Percentiles rank a stretch among this genome's conserved stretches.
Evolutionary conservation across 1,284 basidiomycete species (phyloP).

Genomic region (Cryptococcus deneoformans): DNA sequence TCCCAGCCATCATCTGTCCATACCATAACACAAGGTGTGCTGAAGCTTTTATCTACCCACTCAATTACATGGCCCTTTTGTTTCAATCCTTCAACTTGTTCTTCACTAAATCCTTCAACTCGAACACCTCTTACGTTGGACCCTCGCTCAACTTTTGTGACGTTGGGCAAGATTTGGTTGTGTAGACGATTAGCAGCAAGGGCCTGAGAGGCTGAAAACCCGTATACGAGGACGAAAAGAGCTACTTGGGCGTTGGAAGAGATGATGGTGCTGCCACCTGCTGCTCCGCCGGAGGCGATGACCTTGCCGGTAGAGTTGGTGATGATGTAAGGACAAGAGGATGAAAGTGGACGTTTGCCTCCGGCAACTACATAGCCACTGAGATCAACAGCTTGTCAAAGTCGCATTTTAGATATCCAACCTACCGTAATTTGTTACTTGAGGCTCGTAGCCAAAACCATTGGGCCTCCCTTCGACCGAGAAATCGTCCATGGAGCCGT

Average conservation of each 20-base stretch:
- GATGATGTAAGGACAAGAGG: conserved; percentile 42
- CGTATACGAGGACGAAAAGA: conserved; percentile 35
- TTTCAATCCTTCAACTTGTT: conserved; percentile 17
- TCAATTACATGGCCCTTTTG: conserved; percentile 29
- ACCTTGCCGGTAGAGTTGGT: conserved; percentile 15
- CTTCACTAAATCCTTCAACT: conserved; percentile 25
- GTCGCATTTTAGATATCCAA: background rate
- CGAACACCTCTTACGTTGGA: conserved; percentile 14
- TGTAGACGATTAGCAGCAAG: conserved; percentile 32
- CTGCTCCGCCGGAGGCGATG: conserved; percentile 29
- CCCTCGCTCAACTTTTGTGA: conserved; percentile 25
- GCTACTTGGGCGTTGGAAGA: conserved; percentile 36
- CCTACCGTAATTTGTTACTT: conserved; percentile 37
- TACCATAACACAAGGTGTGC: conserved; percentile 31
- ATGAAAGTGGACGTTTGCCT: conserved; percentile 42
- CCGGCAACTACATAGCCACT: conserved; percentile 16
- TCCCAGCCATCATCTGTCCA: conserved; percentile 20
- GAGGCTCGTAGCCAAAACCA: conserved; percentile 39
- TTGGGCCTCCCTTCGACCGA: conserved; percentile 36
- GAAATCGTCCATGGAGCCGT: conserved; percentile 47
- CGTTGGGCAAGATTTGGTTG: conserved; percentile 42
- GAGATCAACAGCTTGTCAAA: too few relatives aligned
- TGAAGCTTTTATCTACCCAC: conserved; percentile 20
- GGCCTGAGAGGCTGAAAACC: conserved; percentile 25
- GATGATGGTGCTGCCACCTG: conserved; percentile 45